Base-by-base conservation (phyloP, 2,329 filamentous ascomycete genomes). In the Falciphora oryzae region DNA sequence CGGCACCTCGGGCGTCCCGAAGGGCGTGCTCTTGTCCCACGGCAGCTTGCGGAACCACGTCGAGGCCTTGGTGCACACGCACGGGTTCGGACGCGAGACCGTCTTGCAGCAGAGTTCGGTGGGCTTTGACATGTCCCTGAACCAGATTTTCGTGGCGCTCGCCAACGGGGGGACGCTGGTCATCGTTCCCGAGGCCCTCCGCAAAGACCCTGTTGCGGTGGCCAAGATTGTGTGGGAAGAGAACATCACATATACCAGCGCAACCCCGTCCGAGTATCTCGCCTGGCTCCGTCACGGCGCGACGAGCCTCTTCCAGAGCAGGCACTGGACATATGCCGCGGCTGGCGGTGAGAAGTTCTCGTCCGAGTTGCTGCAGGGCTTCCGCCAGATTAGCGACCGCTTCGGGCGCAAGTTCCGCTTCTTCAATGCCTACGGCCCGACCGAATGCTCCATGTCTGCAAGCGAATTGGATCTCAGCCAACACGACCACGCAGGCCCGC, bases 21-120 rank as follows among this genome's bases (percentile, higher is more conserved):
- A 82, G 68, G 79, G 79, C 6, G 74, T 81, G n/a, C 57, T 73
- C 1, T 65, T 79, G 13, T 65, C 57, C 0, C 75, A 78, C 62
- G 61, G 58, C 5, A 71, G 67, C 25, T 65, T 79, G 2, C 53
- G 67, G 2, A 75, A 75, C 64, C 65, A 70, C n/a, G 66, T 74
- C 8, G 73, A 73, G 56, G 67, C 67, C 16, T 65, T 65, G 13
- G 67, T 66, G 6, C 65, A 68, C 0, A 62, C 74, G 0, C 67
- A 67, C 0, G 65, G 67, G 11, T 57, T 61, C 25, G 65, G 64
- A 61, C 16, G 58, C 11, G 73, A 76, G 27, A 64, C 63, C 0
- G 67, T 76, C 13, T 69, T 78, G 3, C 74, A 77, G 61, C 74
- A 77, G 61, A 73, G 69, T 61, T 80, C 5, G 18, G 61, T 1